Conservation (phyloP, 768 basidiomycete genomes). For the Leccinum barrowsii region DNA sequence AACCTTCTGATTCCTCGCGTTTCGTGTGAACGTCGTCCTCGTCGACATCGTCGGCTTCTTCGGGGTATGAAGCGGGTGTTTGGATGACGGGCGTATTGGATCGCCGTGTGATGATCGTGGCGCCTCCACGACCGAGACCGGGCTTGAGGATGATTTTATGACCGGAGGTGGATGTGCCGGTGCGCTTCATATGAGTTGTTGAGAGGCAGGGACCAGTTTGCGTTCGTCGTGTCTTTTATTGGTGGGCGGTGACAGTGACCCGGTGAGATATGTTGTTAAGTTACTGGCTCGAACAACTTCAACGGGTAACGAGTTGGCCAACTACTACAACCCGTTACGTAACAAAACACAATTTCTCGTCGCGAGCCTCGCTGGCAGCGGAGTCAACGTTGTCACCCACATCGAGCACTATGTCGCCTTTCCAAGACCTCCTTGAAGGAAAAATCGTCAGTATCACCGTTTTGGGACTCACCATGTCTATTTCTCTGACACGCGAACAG, state of each 20-base stretch:
- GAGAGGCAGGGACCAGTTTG: background rate
- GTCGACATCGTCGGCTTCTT: slow-evolving; percentile 20
- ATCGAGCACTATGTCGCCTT: slow-evolving; percentile 18
- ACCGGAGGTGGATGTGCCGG: slow-evolving; percentile 16
- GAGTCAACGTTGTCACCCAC: background rate
- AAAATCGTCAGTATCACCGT: slow-evolving; percentile 24
- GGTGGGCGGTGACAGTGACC: background rate
- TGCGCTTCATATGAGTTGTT: slow-evolving; percentile 21
- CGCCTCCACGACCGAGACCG: slow-evolving; percentile 28
- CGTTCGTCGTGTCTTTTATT: background rate
- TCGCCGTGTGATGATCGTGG: slow-evolving; percentile 24
- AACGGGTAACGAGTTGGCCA: background rate
- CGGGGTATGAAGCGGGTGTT: slow-evolving; percentile 16
- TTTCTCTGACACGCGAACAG: slow-evolving; percentile 13
- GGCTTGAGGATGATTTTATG: slow-evolving; percentile 43
- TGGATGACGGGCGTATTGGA: slow-evolving; percentile 22
- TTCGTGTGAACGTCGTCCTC: slow-evolving; percentile 28
- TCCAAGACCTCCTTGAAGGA: slow-evolving; percentile 29
- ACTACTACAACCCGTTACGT: slow-evolving; percentile 12
- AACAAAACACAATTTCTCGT: background rate
- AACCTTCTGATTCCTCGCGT: slow-evolving; percentile 30
- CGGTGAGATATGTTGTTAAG: no score
- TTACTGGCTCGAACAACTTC: background rate
- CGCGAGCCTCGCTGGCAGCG: no score
- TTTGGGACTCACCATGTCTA: background rate